These are phyloP conservation scores for Phaeosphaeriaceae sp. DNA, from an alignment of 2,329 filamentous ascomycete species.

Conservation along the genomic window DNA sequence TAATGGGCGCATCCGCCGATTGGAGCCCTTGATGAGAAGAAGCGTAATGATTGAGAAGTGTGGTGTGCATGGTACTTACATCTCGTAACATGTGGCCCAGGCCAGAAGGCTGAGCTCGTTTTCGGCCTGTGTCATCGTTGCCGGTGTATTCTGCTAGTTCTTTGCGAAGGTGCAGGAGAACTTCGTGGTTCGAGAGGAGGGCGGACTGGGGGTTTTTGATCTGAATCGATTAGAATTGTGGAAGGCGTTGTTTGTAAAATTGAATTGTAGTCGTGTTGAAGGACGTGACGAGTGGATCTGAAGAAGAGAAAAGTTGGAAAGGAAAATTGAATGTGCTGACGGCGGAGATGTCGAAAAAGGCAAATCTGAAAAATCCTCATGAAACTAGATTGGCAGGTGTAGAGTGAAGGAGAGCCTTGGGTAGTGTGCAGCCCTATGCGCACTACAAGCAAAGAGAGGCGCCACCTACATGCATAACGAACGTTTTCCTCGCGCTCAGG, in stretches of 20 bases:
- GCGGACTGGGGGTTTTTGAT: slow-evolving; percentile 75
- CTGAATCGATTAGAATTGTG: slow-evolving; percentile 44
- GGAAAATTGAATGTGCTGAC: not conserved
- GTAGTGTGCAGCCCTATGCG: not conserved
- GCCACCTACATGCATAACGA: slow-evolving; percentile 20
- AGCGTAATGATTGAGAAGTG: too few relatives aligned
- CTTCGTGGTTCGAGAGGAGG: slow-evolving; percentile 75
- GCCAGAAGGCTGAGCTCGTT: slow-evolving; percentile 55
- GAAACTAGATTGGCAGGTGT: too few relatives aligned
- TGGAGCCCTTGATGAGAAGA: too few relatives aligned
- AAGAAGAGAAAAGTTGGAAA: not conserved
- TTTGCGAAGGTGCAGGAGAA: slow-evolving; percentile 57
- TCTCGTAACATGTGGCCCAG: slow-evolving; percentile 69
- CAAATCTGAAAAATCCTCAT: too few relatives aligned
- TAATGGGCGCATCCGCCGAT: too few relatives aligned
- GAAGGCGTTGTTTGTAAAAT: not conserved
- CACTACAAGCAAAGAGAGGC: not conserved
- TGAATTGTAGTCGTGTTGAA: too few relatives aligned
- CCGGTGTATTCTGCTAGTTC: slow-evolving; percentile 44
- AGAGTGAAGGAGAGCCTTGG: too few relatives aligned
- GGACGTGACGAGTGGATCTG: too few relatives aligned
- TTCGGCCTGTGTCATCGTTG: slow-evolving; percentile 35
- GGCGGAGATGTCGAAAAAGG: too few relatives aligned
- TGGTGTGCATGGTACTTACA: slow-evolving; percentile 55
- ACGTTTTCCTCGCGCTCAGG: not conserved